Conservation (phyloP, 2,329 filamentous ascomycete genomes). For the Elsinoe perseae region DNA sequence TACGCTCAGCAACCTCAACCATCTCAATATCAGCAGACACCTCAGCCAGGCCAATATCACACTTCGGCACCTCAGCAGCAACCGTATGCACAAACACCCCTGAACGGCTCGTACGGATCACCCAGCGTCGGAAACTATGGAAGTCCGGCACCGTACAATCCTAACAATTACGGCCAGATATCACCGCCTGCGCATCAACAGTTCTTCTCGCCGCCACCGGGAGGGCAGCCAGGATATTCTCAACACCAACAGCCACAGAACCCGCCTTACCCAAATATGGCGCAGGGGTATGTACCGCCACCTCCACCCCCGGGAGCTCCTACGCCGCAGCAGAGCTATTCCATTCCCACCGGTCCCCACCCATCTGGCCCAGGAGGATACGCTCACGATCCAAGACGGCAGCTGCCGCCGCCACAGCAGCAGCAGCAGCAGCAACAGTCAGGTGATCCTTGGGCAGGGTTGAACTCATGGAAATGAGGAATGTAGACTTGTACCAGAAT, state of each 20-base stretch:
- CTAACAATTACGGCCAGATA: conserved; percentile 39
- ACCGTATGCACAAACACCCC: conserved; percentile 20
- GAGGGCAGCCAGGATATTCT: conserved; percentile 27
- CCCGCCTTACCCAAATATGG: conserved; percentile 37
- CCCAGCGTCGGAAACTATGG: conserved; percentile 13
- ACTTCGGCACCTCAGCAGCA: conserved; percentile 28
- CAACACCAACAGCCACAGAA: conserved; percentile 27
- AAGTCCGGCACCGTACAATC: conserved; percentile 35
- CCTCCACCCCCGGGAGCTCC: conserved; percentile 60
- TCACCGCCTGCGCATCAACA: conserved; percentile 52
- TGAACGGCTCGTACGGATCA: conserved; percentile 14
- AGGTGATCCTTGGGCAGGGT: conserved; percentile 60
- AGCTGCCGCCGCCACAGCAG: conserved; percentile 35
- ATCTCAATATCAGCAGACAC: conserved; percentile 34
- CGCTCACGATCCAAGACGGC: conserved; percentile 41
- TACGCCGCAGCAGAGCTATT: conserved; percentile 49
- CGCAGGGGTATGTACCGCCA: conserved; percentile 54
- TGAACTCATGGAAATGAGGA: conserved; percentile 59
- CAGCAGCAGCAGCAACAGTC: conserved; percentile 33
- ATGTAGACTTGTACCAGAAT: background rate
- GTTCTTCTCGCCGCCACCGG: conserved; percentile 43
- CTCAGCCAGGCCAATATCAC: conserved; percentile 20
- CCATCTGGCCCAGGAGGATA: conserved; percentile 49
- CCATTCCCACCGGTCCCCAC: conserved; percentile 32
- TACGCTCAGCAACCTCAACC: conserved; percentile 43